These are phyloP conservation scores for Jacaranda copaia DNA, from an alignment of 257 asterid genomes.

Conservation along the genomic window DNA sequence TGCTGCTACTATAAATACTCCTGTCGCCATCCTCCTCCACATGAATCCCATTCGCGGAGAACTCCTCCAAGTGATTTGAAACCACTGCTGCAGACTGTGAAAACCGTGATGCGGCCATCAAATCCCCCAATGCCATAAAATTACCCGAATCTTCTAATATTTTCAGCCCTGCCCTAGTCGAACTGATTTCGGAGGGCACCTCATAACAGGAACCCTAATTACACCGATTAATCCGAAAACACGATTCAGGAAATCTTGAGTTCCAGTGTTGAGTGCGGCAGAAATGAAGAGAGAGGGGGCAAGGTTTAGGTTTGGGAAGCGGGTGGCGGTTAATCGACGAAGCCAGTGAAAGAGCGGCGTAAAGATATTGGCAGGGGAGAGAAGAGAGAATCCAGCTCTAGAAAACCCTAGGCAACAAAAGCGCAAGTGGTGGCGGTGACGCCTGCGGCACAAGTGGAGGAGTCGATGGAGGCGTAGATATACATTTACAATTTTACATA, in stretches of 20 bases:
- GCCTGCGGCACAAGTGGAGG: conserved; percentile 48
- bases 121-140: conserved; percentile 98
- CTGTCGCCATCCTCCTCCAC: conserved; percentile 60
- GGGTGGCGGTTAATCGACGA: conserved; percentile 61
- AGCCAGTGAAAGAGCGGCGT: conserved; percentile 67
- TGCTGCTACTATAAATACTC: conserved; percentile 51
- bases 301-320: conserved; percentile 38
- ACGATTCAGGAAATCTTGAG: conserved; percentile 27
- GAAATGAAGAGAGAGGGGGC: conserved; percentile 33
- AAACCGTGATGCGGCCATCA: conserved; percentile 92
- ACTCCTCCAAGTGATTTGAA: conserved; percentile 75
- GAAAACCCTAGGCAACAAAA: conserved; percentile 39
- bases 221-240: conserved; percentile 34
- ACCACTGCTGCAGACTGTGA: conserved; percentile 80
- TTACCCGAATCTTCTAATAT: conserved; percentile 26
- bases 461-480: conserved; percentile 61
- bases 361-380: conserved; percentile 44
- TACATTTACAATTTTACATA: conserved; percentile 37
- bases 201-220: conserved; percentile 74
- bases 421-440: conserved; percentile 48
- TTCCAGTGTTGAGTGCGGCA: conserved; percentile 25
- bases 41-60: conserved; percentile 55
- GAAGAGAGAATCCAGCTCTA: conserved; percentile 69
- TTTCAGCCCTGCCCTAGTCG: conserved; percentile 88
- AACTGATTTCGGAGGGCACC: conserved; percentile 69